A percentile compares a stretch with the other conserved stretches of the same genome.
phyloP scores from a whole-genome alignment of 2,329 filamentous ascomycete species.

The Fusarium sp. region DNA sequence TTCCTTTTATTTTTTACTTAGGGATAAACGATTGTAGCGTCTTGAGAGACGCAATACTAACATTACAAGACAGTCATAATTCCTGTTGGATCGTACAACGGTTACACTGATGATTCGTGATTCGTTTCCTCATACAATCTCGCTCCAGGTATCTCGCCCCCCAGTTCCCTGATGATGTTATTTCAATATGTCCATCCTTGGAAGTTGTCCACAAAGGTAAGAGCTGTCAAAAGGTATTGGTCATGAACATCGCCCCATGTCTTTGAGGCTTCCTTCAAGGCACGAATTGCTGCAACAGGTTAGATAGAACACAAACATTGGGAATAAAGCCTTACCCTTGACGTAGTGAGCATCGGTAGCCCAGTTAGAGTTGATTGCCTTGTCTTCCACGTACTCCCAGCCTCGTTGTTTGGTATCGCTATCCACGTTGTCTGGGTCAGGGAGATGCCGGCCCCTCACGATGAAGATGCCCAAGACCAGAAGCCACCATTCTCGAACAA shows the following conservation, averaged over 20 bases:
- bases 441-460: constrained; percentile 75
- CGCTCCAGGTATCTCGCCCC: background rate
- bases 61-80: constrained; percentile 4
- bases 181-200: constrained; percentile 68
- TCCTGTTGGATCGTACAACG: background rate
- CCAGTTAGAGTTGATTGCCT: constrained; percentile 75
- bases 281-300: constrained; percentile 68
- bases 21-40: background rate
- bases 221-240: constrained; percentile 74
- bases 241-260: constrained; percentile 79
- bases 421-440: constrained; percentile 73
- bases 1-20: background rate
- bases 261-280: constrained; percentile 77
- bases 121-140: constrained; percentile 8
- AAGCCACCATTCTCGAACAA: constrained; percentile 92
- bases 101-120: background rate
- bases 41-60: background rate
- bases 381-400: constrained; percentile 82
- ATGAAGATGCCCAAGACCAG: constrained; percentile 83
- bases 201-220: constrained; percentile 80
- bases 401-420: constrained; percentile 69
- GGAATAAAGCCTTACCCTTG: constrained; percentile 67
- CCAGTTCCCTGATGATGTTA: background rate
- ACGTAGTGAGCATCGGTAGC: constrained; percentile 84
- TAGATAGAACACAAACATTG: background rate